These are phyloP conservation scores for Aspergillus sclerotioniger DNA, from an alignment of 495 filamentous ascomycete genomes.

Conservation along the genomic window DNA sequence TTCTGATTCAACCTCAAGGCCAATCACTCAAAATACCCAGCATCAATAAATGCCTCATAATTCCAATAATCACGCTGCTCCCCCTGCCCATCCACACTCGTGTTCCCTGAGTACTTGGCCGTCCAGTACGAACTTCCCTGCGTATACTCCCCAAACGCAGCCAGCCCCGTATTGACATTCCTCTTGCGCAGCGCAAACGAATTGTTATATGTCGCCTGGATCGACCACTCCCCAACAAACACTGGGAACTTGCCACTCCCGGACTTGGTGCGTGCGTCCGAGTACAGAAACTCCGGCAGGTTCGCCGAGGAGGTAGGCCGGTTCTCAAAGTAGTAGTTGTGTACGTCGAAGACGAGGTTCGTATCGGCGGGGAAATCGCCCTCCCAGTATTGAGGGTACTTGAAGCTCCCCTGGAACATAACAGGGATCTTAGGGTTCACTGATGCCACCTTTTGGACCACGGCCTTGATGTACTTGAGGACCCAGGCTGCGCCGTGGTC, in stretches of 20 bases:
- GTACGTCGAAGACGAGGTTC: constrained; percentile 33
- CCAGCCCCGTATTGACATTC: constrained; percentile 25
- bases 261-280: constrained; percentile 18
- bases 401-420: constrained; percentile 33
- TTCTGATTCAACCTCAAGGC: background rate
- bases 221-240: constrained; percentile 33
- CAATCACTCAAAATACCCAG: constrained; percentile 7
- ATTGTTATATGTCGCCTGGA: constrained; percentile 25
- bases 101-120: constrained; percentile 27
- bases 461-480: constrained; percentile 26
- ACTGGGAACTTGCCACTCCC: constrained; percentile 32
- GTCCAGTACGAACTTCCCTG: constrained; percentile 30
- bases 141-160: constrained; percentile 20
- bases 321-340: constrained; percentile 32
- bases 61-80: constrained; percentile 29
- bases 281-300: constrained; percentile 19
- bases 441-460: constrained; percentile 19
- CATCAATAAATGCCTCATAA: constrained; percentile 21
- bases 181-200: constrained; percentile 22
- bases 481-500: constrained; percentile 28
- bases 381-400: constrained; percentile 25
- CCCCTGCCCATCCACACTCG: constrained; percentile 21
- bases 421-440: constrained; percentile 25
- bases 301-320: constrained; percentile 25
- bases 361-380: constrained; percentile 15